phyloP scores from a whole-genome alignment of 306 rosid species.

The Cucumis sativus region DNA sequence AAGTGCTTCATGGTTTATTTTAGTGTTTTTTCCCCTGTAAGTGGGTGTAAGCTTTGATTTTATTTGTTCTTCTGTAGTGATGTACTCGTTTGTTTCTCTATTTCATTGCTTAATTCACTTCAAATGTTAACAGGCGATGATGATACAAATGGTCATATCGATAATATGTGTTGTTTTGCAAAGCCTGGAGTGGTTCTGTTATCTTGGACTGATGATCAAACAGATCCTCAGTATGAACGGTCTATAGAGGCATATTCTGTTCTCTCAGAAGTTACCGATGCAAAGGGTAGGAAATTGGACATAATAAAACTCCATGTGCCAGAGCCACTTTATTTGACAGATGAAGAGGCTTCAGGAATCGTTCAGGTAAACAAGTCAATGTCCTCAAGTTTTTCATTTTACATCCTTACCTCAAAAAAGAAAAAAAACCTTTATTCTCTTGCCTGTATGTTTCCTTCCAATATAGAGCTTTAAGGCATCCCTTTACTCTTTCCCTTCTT shows the following conservation, averaged over 20 bases:
- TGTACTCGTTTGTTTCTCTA: not conserved
- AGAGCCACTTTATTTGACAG: slow-evolving; percentile 59
- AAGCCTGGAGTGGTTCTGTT: slow-evolving; percentile 81
- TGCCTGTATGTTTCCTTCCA: not conserved
- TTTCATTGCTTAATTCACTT: not conserved
- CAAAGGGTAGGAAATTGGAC: slow-evolving; percentile 62
- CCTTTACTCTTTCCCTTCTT: not conserved
- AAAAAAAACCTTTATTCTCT: too few species aligned
- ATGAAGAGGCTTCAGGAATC: slow-evolving; percentile 66
- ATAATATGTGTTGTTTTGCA: slow-evolving; percentile 85
- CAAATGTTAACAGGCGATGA: slow-evolving; percentile 59
- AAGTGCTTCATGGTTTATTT: not conserved
- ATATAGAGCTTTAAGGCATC: not conserved
- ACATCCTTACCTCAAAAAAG: not conserved
- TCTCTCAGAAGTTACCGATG: slow-evolving; percentile 58
- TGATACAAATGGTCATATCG: slow-evolving; percentile 92
- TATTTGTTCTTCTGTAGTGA: not conserved
- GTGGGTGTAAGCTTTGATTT: not conserved
- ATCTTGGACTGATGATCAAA: slow-evolving; percentile 77
- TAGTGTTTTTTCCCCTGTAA: not conserved
- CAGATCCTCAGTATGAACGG: slow-evolving; percentile 78
- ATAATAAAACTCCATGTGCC: slow-evolving; percentile 73
- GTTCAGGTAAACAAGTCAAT: slow-evolving; percentile 22
- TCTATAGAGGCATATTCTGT: slow-evolving; percentile 54
- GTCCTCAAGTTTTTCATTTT: not conserved